Percentiles rank a stretch among this genome's conserved stretches.
These are phyloP conservation scores for Tripterygium wilfordii DNA, from an alignment of 177 flowering plant species.

Conservation along the genomic window DNA sequence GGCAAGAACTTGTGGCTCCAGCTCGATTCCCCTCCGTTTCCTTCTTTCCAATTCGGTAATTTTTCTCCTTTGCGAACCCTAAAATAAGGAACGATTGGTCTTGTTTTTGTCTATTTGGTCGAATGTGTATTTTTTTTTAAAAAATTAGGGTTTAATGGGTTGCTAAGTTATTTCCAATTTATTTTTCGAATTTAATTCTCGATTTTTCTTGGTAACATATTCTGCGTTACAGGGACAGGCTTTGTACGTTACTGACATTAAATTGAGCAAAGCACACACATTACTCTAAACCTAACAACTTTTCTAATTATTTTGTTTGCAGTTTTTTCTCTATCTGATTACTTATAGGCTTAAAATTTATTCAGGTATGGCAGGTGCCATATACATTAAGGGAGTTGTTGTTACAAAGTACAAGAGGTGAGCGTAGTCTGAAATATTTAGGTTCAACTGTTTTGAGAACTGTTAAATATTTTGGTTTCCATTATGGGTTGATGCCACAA, in stretches of 20 bases:
- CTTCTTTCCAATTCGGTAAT: slow-evolving; percentile 96
- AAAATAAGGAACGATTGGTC: too few species aligned
- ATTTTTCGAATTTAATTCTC: neutral
- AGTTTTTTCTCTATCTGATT: neutral
- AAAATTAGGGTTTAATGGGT: too few species aligned
- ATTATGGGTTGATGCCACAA: too few species aligned
- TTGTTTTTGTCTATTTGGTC: neutral
- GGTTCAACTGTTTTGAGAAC: neutral
- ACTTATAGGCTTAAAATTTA: slow-evolving; percentile 6
- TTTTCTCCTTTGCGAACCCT: neutral
- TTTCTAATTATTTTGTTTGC: too few species aligned
- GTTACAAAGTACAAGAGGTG: slow-evolving; percentile 82
- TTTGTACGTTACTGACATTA: too few species aligned
- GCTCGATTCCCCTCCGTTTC: slow-evolving; percentile 90
- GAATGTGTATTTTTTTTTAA: neutral
- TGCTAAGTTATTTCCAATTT: too few species aligned
- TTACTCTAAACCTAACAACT: too few species aligned
- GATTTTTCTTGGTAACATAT: too few species aligned
- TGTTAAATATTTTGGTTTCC: neutral
- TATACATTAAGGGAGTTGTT: slow-evolving; percentile 87
- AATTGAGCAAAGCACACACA: too few species aligned
- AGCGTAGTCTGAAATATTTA: neutral
- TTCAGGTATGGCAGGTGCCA: slow-evolving; percentile 94
- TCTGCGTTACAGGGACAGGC: too few species aligned
- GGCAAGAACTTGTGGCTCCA: slow-evolving; percentile 94